phyloP scores from a whole-genome alignment of 257 asterid genomes.

The Ajuga chamaepitys region DNA sequence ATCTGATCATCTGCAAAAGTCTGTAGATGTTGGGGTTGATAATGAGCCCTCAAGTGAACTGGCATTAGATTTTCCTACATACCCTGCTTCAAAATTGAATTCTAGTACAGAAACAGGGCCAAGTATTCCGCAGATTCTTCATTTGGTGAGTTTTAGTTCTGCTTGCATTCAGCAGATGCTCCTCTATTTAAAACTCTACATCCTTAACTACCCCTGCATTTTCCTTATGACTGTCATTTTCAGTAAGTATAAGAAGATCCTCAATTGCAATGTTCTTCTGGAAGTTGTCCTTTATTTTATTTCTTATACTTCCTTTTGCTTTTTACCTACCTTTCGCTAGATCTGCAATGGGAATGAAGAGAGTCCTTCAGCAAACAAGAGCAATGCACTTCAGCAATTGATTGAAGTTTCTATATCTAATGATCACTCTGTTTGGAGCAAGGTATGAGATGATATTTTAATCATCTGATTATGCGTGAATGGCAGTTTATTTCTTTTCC shows the following conservation, averaged over 20 bases:
- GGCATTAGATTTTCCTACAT: constrained; percentile 40
- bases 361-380: constrained; percentile 53
- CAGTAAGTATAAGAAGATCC: background rate
- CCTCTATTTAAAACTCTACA: background rate
- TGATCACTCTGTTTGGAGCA: constrained; percentile 78
- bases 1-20: constrained; percentile 40
- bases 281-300: constrained; percentile 1
- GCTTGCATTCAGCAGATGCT: background rate
- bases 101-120: constrained; percentile 59
- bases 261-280: background rate
- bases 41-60: constrained; percentile 46
- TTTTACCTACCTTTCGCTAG: constrained; percentile 30
- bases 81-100: constrained; percentile 45
- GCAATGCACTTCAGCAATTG: constrained; percentile 77
- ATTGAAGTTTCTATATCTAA: constrained; percentile 66
- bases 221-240: background rate
- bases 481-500: background rate
- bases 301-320: constrained; percentile 6
- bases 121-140: constrained; percentile 96
- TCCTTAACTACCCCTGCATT: background rate
- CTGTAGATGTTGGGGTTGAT: constrained; percentile 38
- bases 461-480: background rate
- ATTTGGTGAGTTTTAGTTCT: constrained; percentile 54
- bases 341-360: constrained; percentile 75
- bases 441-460: constrained; percentile 38